A percentile compares a stretch with the other conserved stretches of the same genome.
Conservation (phyloP, 2,329 filamentous ascomycete genomes). For the Trichoderma aggressivum region DNA sequence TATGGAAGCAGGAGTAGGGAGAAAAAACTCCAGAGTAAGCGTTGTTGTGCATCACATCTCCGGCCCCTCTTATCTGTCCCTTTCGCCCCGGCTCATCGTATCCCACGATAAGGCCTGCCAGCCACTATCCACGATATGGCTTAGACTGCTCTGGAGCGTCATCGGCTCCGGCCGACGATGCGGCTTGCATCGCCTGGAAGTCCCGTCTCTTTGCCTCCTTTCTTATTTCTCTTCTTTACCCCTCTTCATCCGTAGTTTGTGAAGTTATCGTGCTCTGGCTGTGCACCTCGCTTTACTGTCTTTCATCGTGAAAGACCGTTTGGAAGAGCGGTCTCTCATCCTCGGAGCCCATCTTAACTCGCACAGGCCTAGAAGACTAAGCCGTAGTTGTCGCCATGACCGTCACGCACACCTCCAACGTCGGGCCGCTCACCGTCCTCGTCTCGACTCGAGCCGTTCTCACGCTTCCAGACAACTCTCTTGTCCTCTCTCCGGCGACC, state of each 20-base stretch:
- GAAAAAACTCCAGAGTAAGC: neutral
- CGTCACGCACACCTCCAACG: slow-evolving; percentile 25
- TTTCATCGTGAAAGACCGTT: neutral
- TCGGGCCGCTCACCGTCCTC: slow-evolving; percentile 62
- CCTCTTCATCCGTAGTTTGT: neutral
- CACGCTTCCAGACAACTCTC: slow-evolving; percentile 60
- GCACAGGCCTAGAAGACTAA: neutral
- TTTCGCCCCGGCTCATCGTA: neutral
- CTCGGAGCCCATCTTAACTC: neutral
- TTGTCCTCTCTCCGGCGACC: slow-evolving; percentile 73
- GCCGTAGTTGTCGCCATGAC: slow-evolving; percentile 30
- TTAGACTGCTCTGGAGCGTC: slow-evolving; percentile 3
- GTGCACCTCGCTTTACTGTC: neutral
- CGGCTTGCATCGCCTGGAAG: neutral
- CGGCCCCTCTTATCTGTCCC: neutral
- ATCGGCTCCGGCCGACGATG: slow-evolving; percentile 17
- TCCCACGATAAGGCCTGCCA: slow-evolving; percentile 14
- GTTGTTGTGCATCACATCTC: neutral
- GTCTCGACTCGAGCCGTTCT: slow-evolving; percentile 82
- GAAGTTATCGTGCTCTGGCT: slow-evolving; percentile 1
- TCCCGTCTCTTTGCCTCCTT: neutral
- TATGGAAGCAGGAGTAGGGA: neutral
- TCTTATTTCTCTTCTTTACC: neutral
- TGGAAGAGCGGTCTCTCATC: slow-evolving; percentile 1
- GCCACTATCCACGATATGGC: slow-evolving; percentile 12